Evolutionary conservation across 192 early-diverging fungal species (phyloP).

Genomic region (Coemansia sp.): DNA sequence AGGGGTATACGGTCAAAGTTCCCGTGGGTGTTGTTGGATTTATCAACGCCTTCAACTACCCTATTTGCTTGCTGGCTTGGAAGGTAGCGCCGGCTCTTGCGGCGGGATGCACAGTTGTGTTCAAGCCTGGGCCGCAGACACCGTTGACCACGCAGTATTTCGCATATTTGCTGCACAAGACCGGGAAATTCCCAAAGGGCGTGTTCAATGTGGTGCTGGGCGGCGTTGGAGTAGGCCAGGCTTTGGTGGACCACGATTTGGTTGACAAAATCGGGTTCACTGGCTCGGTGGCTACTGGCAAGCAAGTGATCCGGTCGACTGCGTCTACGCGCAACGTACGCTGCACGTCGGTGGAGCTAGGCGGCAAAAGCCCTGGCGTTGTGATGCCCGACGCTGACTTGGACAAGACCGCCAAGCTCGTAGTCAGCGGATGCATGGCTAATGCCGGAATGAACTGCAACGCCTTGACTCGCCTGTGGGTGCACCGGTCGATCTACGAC

Average conservation of each 20-base stretch:
- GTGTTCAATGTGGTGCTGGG: slow-evolving; percentile 62
- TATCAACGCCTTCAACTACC: slow-evolving; percentile 69
- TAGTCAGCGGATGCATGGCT: slow-evolving; percentile 56
- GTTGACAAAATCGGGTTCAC: slow-evolving; percentile 62
- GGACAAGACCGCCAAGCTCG: slow-evolving; percentile 44
- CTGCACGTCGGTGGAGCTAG: slow-evolving; percentile 60
- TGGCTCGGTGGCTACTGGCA: slow-evolving; percentile 59
- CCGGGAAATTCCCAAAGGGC: slow-evolving; percentile 53
- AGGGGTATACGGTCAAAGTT: slow-evolving; percentile 56
- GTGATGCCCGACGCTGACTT: slow-evolving; percentile 60
- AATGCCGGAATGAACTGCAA: slow-evolving; percentile 83
- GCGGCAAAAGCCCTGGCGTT: slow-evolving; percentile 63
- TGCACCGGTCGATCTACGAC: slow-evolving; percentile 68
- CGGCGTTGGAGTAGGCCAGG: slow-evolving; percentile 50
- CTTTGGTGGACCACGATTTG: slow-evolving; percentile 51
- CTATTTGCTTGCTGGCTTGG: slow-evolving; percentile 57
- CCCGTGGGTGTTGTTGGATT: slow-evolving; percentile 59
- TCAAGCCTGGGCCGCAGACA: slow-evolving; percentile 65
- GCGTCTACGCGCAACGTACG: slow-evolving; percentile 50
- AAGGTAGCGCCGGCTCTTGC: slow-evolving; percentile 58
- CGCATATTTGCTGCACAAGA: slow-evolving; percentile 51
- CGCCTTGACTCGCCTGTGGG: slow-evolving; percentile 69
- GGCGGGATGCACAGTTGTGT: slow-evolving; percentile 54
- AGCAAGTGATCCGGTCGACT: slow-evolving; percentile 57
- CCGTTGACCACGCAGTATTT: slow-evolving; percentile 61